Conservation (phyloP, 805 yeast species). For the Saturnispora quitensis region DNA sequence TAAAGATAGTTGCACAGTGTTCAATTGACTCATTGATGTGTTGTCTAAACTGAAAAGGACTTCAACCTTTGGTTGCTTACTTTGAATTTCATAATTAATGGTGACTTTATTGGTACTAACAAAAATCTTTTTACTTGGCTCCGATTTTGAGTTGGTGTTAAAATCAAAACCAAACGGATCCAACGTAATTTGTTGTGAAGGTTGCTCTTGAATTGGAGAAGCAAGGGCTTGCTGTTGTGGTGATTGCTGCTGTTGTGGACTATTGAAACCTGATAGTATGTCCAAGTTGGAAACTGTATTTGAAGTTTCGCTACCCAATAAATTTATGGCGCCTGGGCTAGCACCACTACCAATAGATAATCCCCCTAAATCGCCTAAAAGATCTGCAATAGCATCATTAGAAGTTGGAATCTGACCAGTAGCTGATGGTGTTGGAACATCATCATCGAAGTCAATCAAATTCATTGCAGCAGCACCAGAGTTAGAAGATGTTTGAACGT, state of each 20-base stretch:
- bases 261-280: constrained; percentile 12
- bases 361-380: constrained; percentile 62
- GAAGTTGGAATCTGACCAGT: constrained; percentile 27
- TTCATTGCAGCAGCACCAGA: constrained; percentile 24
- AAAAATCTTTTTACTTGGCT: constrained; percentile 7
- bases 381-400: constrained; percentile 48
- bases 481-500: constrained; percentile 9
- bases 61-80: constrained; percentile 14
- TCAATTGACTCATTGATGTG: constrained; percentile 41
- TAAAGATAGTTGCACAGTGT: constrained; percentile 29
- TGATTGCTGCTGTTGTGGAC: constrained; percentile 7
- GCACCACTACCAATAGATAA: constrained; percentile 38
- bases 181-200: constrained; percentile 10
- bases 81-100: constrained; percentile 19
- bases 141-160: constrained; percentile 8
- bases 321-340: constrained; percentile 27
- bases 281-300: constrained; percentile 10
- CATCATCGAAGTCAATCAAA: constrained; percentile 66
- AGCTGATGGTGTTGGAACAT: constrained; percentile 17
- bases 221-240: constrained; percentile 2
- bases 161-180: constrained; percentile 31
- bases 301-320: constrained; percentile 20
- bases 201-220: constrained; percentile 5
- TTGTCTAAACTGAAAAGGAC: constrained; percentile 19
- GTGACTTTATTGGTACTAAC: constrained; percentile 16